Percentiles rank a stretch among this genome's conserved stretches.
These are phyloP conservation scores for Balansia obtecta DNA, from an alignment of 2,329 filamentous ascomycete genomes.

Conservation along the genomic window DNA sequence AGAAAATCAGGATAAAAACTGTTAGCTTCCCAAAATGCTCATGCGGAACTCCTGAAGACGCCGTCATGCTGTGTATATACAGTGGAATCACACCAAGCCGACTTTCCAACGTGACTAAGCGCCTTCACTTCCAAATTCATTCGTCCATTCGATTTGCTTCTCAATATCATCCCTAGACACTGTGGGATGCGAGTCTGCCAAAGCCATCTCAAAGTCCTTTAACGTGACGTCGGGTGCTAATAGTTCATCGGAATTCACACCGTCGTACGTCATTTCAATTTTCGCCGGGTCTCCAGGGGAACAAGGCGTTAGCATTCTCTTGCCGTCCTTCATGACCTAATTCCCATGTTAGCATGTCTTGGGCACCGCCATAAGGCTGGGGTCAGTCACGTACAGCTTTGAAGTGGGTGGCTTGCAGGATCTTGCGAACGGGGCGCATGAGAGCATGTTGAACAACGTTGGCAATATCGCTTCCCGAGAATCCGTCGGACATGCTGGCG, in stretches of 20 bases:
- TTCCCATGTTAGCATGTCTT: slow-evolving; percentile 9
- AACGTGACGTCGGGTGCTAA: slow-evolving; percentile 76
- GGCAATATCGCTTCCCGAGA: slow-evolving; percentile 89
- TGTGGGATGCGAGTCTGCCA: slow-evolving; percentile 78
- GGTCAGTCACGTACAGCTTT: slow-evolving; percentile 54
- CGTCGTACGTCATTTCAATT: slow-evolving; percentile 87
- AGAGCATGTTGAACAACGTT: slow-evolving; percentile 93
- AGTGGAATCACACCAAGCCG: slow-evolving; percentile 7
- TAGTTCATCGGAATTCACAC: slow-evolving; percentile 71
- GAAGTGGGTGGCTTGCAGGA: slow-evolving; percentile 95
- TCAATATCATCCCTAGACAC: slow-evolving; percentile 79
- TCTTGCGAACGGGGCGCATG: slow-evolving; percentile 95
- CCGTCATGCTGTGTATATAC: slow-evolving; percentile 14
- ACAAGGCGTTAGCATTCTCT: slow-evolving; percentile 70
- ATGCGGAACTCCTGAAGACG: slow-evolving; percentile 18
- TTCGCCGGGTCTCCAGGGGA: slow-evolving; percentile 81
- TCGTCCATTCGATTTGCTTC: slow-evolving; percentile 83
- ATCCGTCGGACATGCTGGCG: slow-evolving; percentile 76
- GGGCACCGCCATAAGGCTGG: not conserved
- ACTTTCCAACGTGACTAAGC: slow-evolving; percentile 22
- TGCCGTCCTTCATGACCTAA: slow-evolving; percentile 58
- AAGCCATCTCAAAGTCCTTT: slow-evolving; percentile 88
- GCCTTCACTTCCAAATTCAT: slow-evolving; percentile 91
- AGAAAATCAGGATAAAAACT: slow-evolving; percentile 7
- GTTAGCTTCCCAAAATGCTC: slow-evolving; percentile 11